Evolutionary conservation across 1,284 basidiomycete species (phyloP).

Genomic region (Meripilus lineatus): DNA sequence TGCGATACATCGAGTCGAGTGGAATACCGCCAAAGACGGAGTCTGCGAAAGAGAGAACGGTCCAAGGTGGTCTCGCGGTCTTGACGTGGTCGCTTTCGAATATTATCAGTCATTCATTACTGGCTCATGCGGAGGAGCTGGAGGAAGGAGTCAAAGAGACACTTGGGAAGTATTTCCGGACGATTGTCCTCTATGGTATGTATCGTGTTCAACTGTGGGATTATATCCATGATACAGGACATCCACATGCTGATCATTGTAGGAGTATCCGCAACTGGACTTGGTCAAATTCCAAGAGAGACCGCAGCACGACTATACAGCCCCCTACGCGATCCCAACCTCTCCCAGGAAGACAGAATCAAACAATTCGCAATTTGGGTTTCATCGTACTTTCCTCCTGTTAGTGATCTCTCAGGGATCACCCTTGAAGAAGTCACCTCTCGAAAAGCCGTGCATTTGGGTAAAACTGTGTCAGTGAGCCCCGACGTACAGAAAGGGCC

Average conservation of each 20-base stretch:
- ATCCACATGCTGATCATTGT: not conserved
- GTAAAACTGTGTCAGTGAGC: no score
- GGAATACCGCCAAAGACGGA: slow-evolving; percentile 1
- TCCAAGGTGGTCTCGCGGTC: slow-evolving; percentile 11
- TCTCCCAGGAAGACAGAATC: not conserved
- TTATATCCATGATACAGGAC: not conserved
- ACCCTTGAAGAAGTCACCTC: not conserved
- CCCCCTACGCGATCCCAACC: slow-evolving; percentile 9
- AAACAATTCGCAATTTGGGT: slow-evolving; percentile 7
- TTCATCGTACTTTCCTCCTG: slow-evolving; percentile 8
- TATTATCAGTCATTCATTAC: slow-evolving; percentile 8
- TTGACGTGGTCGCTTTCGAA: slow-evolving; percentile 15
- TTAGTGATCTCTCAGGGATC: slow-evolving; percentile 3
- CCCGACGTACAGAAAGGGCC: slow-evolving; percentile 1
- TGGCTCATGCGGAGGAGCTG: slow-evolving; percentile 9
- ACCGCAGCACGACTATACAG: slow-evolving; percentile 2
- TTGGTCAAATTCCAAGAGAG: not conserved
- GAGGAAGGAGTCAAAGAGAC: slow-evolving; percentile 2
- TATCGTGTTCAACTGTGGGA: not conserved
- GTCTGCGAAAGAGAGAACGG: not conserved
- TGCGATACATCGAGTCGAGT: not conserved
- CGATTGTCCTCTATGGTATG: slow-evolving; percentile 14
- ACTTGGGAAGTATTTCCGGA: slow-evolving; percentile 12
- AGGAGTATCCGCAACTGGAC: no score
- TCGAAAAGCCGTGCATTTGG: not conserved